Evolutionary conservation across 129 eudicot genomes (phyloP), one percentile per base, ranked within the genome.

Genomic region (Flaveria linearis): DNA sequence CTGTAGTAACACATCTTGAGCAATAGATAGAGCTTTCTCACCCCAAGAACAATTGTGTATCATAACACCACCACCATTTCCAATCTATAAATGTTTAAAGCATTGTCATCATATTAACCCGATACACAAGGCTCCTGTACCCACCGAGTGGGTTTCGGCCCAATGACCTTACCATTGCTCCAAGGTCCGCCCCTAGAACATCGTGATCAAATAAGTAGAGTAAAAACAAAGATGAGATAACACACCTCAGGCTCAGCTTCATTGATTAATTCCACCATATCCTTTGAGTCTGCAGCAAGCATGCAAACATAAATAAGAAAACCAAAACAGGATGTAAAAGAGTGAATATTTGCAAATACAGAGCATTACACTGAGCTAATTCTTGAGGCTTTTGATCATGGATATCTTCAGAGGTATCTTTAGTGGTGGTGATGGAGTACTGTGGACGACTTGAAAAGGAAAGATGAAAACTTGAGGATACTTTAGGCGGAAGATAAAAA

Each of bases 1-100:
- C 57, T 87, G 88, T 49, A 11, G 73, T 62, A 94, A 68, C 45
- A 87, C 84, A 68, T 94, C 89, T 49, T 39, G 88, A 79, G 97
- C 96, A 51, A 91, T 82, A 0, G 97, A 84, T 74, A 91, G 73
- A 25, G 79, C 96, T 39, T 75, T 85, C 50, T 86, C 89, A 49
- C 96, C 98, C 98, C 98, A 94, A 55, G 85, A 72, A 68, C 97
- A 89, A 53, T 82, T 86, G 25, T 91, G 86, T 3, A 91, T 68
- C 69, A 87, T 88, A 18, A 91, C 83, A 72, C 96, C 97, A 72
- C 97, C 97, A 71, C 97, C 96, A 86, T 91, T 93, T 49, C 90
- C 92, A 52, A 90, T 69, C 98, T 93, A 62, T 52, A 46, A 36
- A 61, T 4, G 25, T 80, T 50, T 9, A 56, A 57, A 61, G 11